Evolutionary conservation across 306 rosid genomes (phyloP), one percentile per base, ranked within the genome.

Genomic region (Sophora flavescens): DNA sequence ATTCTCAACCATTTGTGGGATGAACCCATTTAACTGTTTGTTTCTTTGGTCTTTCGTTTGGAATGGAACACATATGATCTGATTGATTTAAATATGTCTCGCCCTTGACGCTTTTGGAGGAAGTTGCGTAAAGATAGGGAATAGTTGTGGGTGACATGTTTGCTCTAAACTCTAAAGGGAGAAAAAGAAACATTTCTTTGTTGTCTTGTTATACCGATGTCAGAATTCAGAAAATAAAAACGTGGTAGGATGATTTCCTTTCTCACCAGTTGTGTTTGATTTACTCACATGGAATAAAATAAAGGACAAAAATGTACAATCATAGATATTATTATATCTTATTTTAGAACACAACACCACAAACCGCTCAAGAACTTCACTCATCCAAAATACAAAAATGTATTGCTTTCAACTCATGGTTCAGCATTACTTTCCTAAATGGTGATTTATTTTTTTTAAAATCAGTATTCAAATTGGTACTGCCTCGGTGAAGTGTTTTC

Each of bases 131-230:
- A 70, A 84, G 88, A 51, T 59, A 74, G 45, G 61, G 72, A 66
- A 72, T 85, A 86, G 83, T 78, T 71, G 88, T 88, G 93, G 88
- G 63, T 66, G 42, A 72, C 91, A 85, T 88, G 93, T 80, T 66
- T 60, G 70, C 4, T 56, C 13, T 61, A 22, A 17, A 26, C 4
- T 56, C 13, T 61, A 22, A 17, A 26, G 50, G 12, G 51, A 51
- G 8, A 10, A 14, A 50, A 69, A 17, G 48, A 22, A 22, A 22
- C 47, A 41, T 42, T 42, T 42, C 48, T 42, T 42, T 42, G 2
- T 42, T 42, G 48, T 14, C 48, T 2, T 42, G 10, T 9, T 10
- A 2, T 30, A 30, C 32, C 32, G 32, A 13, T 73, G 35, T 47
- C 69, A 74, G 41, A 75, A 18, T 63, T 63, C 50, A 56, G 67